Conservation (phyloP, 805 yeast genomes). For the Metschnikowia peoriensis region DNA sequence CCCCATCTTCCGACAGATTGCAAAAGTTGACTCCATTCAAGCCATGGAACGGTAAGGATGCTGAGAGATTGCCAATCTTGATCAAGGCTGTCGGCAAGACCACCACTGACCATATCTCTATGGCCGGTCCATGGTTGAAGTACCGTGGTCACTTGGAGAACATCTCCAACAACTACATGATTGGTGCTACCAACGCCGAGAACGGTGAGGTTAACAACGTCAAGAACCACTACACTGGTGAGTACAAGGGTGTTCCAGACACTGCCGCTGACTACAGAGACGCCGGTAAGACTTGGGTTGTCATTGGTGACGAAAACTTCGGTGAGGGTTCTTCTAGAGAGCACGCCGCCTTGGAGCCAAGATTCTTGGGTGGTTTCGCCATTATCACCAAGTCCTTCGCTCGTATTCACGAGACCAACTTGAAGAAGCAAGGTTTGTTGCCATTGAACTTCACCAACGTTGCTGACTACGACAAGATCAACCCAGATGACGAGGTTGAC, state of each 20-base stretch:
- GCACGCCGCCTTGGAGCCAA: constrained; percentile 99
- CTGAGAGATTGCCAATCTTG: constrained; percentile 83
- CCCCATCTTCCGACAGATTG: constrained; percentile 94
- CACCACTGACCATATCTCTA: constrained; percentile 98
- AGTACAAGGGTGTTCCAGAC: constrained; percentile 93
- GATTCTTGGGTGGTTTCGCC: constrained; percentile 98
- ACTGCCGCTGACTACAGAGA: constrained; percentile 95
- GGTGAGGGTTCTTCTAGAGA: constrained; percentile 99
- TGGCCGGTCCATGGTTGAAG: constrained; percentile 99
- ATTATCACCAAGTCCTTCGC: constrained; percentile 97
- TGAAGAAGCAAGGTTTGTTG: constrained; percentile 98
- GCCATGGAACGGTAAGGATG: constrained; percentile 96
- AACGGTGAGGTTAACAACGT: constrained; percentile 91
- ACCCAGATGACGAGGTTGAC: constrained; percentile 87
- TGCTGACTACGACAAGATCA: constrained; percentile 90
- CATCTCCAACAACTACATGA: constrained; percentile 98
- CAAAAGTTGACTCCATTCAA: constrained; percentile 91
- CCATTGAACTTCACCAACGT: constrained; percentile 92
- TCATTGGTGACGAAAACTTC: constrained; percentile 96
- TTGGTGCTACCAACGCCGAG: constrained; percentile 98
- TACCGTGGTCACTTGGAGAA: constrained; percentile 99
- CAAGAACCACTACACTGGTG: constrained; percentile 89
- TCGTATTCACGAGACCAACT: constrained; percentile 98
- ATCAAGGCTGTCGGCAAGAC: constrained; percentile 97
- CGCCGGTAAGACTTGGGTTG: constrained; percentile 92